Conservation (phyloP, 192 early-diverging fungal genomes). For the Phycomyces blakesleeanus region DNA sequence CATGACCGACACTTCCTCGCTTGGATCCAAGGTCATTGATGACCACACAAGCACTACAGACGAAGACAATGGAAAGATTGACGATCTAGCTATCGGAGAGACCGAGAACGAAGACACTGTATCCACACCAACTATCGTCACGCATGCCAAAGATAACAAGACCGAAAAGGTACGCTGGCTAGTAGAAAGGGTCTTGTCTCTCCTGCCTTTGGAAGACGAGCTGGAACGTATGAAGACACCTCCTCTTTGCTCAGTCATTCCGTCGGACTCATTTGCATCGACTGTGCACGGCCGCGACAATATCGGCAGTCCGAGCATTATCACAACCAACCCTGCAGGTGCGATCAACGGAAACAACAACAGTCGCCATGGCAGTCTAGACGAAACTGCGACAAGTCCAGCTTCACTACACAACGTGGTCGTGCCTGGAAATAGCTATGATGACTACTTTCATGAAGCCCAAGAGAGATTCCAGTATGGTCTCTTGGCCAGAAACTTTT, state of each 20-base stretch:
- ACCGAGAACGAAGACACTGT: background rate
- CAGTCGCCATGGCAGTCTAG: background rate
- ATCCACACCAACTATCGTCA: too few relatives aligned
- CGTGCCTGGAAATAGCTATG: conserved; percentile 36
- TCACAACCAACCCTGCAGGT: background rate
- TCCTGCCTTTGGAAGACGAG: conserved; percentile 38
- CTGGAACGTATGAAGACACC: conserved; percentile 33
- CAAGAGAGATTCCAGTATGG: conserved; percentile 36
- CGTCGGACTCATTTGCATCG: conserved; percentile 10
- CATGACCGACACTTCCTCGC: conserved; percentile 15
- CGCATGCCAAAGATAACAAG: conserved; percentile 25
- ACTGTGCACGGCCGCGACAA: conserved; percentile 10
- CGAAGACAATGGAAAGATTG: conserved; percentile 13
- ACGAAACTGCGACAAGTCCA: background rate
- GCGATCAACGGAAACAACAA: conserved; percentile 7
- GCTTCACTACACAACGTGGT: conserved; percentile 9
- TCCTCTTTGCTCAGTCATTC: conserved; percentile 27
- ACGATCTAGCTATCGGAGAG: conserved; percentile 20
- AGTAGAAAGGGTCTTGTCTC: conserved; percentile 35
- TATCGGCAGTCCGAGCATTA: background rate
- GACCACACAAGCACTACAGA: background rate
- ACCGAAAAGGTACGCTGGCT: conserved; percentile 33
- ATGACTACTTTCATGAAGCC: conserved; percentile 40
- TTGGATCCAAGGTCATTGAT: conserved; percentile 17
- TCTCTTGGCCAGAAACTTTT: conserved; percentile 35